Conservation (phyloP, 139 green algal species). For the Microglena sp. region DNA sequence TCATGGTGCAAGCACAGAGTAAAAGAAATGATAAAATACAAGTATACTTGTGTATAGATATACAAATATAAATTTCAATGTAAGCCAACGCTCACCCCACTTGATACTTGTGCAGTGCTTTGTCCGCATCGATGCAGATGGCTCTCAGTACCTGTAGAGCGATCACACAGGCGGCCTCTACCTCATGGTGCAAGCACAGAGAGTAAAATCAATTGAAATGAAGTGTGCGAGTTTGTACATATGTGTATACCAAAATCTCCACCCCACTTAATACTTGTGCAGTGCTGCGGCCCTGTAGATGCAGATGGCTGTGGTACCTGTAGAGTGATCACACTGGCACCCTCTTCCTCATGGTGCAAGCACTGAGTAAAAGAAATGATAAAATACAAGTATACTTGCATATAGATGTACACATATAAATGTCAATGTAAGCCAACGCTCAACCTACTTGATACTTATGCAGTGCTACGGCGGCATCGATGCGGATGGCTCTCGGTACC, state of each 20-base stretch:
- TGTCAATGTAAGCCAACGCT: no score
- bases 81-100: no score
- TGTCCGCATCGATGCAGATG: conserved; percentile 58
- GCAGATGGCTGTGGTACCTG: conserved; percentile 78
- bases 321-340: conserved; percentile 69
- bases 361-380: no score
- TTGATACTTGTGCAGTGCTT: conserved; percentile 27
- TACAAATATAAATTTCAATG: no score
- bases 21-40: no score
- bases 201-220: conserved; percentile 47
- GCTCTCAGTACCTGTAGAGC: conserved; percentile 75
- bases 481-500: conserved; percentile 72
- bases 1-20: conserved; percentile 79
- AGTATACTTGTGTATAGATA: no score
- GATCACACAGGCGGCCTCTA: conserved; percentile 70
- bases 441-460: no score
- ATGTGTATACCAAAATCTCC: no score
- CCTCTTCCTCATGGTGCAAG: conserved; percentile 79
- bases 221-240: conserved; percentile 71
- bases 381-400: no score
- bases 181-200: conserved; percentile 74
- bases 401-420: no score
- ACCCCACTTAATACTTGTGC: no score
- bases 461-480: conserved; percentile 39
- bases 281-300: conserved; percentile 39